Conservation (phyloP, 352 stramenopile species). For the Pseudoperonospora humuli region DNA sequence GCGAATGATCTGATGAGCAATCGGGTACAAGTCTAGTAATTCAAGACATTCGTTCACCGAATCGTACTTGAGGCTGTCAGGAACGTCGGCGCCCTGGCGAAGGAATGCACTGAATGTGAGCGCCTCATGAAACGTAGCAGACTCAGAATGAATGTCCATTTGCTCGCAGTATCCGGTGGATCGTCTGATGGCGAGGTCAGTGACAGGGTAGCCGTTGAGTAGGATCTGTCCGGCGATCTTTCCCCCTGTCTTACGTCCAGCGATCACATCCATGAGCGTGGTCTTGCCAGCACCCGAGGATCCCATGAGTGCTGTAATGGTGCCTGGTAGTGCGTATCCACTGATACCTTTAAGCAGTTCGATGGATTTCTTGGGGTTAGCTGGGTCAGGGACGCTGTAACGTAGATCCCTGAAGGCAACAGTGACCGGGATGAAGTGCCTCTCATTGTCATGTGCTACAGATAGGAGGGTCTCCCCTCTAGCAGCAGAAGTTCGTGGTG, state of each 20-base stretch:
- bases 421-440: conserved; percentile 10
- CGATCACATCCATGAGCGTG: conserved; percentile 17
- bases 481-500: conserved; percentile 1
- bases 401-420: conserved; percentile 14
- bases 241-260: conserved; percentile 12
- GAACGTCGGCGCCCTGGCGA: conserved; percentile 18
- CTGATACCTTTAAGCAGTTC: conserved; percentile 13
- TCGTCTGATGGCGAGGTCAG: conserved; percentile 35
- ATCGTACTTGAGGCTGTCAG: conserved; percentile 29
- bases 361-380: conserved; percentile 16
- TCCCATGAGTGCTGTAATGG: conserved; percentile 16
- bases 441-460: neutral
- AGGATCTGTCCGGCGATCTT: conserved; percentile 8
- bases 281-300: conserved; percentile 15
- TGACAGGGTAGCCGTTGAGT: conserved; percentile 48
- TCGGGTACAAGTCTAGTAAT: conserved; percentile 15
- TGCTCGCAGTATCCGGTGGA: conserved; percentile 53
- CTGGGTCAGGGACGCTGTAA: conserved; percentile 10
- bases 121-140: conserved; percentile 75
- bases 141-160: conserved; percentile 75
- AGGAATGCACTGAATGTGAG: conserved; percentile 25
- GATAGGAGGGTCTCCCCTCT: neutral
- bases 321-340: too few relatives aligned
- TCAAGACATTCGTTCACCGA: conserved; percentile 21
- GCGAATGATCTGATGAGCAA: conserved; percentile 31